Percentiles rank a stretch among this genome's conserved stretches.
Conservation (phyloP, 2,329 filamentous ascomycete species). For the Alternaria brassicae region DNA sequence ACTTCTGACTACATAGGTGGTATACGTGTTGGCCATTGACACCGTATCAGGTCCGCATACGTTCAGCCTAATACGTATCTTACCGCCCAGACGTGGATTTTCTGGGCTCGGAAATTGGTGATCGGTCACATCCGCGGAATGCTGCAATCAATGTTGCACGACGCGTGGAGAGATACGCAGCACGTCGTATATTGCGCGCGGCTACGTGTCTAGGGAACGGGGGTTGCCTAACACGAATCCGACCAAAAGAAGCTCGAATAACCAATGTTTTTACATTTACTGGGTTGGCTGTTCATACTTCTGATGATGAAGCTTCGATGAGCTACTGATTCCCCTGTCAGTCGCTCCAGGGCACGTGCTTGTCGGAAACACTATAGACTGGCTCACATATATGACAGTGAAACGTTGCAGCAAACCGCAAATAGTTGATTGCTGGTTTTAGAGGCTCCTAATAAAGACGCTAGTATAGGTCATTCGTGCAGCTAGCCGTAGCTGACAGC, state of each 20-base stretch:
- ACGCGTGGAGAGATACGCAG: constrained; percentile 11
- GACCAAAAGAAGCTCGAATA: not conserved
- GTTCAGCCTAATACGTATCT: not conserved
- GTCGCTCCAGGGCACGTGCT: not conserved
- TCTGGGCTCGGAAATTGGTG: not conserved
- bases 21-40: not conserved
- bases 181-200: not conserved
- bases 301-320: not conserved
- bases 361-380: not conserved
- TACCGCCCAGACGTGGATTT: not conserved
- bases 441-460: not conserved
- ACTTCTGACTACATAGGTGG: not conserved
- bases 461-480: constrained; percentile 9
- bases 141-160: constrained; percentile 14
- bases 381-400: constrained; percentile 1
- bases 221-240: not conserved
- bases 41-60: not conserved
- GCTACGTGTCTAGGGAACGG: not conserved
- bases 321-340: not conserved
- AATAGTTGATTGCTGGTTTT: constrained; percentile 6
- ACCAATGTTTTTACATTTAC: not conserved
- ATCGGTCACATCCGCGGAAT: not conserved
- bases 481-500: constrained; percentile 11
- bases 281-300: not conserved
- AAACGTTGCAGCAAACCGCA: constrained; percentile 4